Percentiles rank a stretch among this genome's conserved stretches.
Evolutionary conservation across 2,329 filamentous ascomycete species (phyloP).

Genomic region (Cytospora paraplurivora): DNA sequence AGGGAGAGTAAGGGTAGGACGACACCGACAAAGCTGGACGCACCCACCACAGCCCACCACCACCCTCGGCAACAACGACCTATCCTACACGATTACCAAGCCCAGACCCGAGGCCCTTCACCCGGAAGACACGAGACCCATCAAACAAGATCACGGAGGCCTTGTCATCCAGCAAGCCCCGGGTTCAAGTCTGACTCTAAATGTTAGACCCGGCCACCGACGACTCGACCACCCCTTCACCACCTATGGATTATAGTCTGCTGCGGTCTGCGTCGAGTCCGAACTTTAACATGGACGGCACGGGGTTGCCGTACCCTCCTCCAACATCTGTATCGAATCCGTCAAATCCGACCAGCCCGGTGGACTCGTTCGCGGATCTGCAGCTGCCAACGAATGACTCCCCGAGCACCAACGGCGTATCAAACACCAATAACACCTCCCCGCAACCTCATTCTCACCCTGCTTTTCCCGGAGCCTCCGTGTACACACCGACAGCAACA

Average conservation of each 20-base stretch:
- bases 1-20: not conserved
- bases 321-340: conserved; percentile 22
- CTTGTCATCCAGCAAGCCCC: not conserved
- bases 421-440: conserved; percentile 21
- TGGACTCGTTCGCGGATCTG: conserved; percentile 37
- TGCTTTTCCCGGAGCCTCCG: conserved; percentile 33
- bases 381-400: conserved; percentile 15
- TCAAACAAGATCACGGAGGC: not conserved
- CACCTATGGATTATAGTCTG: conserved; percentile 1
- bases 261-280: not conserved
- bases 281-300: conserved; percentile 23
- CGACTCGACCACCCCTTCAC: not conserved
- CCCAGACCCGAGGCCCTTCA: not conserved
- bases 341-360: conserved; percentile 32
- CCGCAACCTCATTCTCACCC: conserved; percentile 30
- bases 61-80: not conserved
- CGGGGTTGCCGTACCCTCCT: conserved; percentile 20
- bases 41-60: conserved; percentile 1
- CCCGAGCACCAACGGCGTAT: conserved; percentile 19
- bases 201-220: conserved; percentile 5
- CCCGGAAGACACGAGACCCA: not conserved
- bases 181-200: not conserved
- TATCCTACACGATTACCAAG: not conserved
- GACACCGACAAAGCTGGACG: not conserved
- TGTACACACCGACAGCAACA: conserved; percentile 33